These are phyloP conservation scores for Yamadazyma pseudoaaseri DNA, from an alignment of 1,139 yeast genomes.

Conservation along the genomic window DNA sequence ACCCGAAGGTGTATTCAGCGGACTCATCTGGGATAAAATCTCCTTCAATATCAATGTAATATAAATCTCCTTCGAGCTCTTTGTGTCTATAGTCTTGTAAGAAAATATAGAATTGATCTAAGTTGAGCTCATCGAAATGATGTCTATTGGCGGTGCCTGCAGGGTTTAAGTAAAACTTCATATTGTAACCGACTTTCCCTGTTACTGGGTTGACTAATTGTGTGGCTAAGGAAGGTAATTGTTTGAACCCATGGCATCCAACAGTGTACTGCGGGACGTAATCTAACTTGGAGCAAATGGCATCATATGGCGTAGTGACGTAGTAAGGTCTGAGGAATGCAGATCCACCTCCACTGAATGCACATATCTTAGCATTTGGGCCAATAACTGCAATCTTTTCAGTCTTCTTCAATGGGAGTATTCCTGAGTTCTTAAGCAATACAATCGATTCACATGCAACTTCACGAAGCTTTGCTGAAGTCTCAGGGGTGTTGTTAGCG, in stretches of 20 bases:
- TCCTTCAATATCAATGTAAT: conserved; percentile 45
- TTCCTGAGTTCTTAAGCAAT: conserved; percentile 49
- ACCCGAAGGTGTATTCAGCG: conserved; percentile 52
- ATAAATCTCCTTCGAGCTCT: conserved; percentile 21
- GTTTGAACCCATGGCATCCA: conserved; percentile 25
- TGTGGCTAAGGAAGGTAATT: conserved; percentile 28
- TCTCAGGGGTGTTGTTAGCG: conserved; percentile 40
- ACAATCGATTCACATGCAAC: conserved; percentile 53
- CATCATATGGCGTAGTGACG: conserved; percentile 30
- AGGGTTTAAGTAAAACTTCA: conserved; percentile 34
- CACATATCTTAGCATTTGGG: conserved; percentile 30
- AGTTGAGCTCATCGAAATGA: conserved; percentile 35
- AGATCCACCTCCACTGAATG: conserved; percentile 36
- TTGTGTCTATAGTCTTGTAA: conserved; percentile 46
- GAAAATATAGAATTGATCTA: conserved; percentile 35
- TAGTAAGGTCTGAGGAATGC: conserved; percentile 31
- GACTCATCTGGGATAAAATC: conserved; percentile 44
- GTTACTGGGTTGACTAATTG: conserved; percentile 21
- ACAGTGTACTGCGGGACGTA: conserved; percentile 19
- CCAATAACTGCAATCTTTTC: conserved; percentile 33
- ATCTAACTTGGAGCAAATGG: conserved; percentile 21
- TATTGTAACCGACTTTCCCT: conserved; percentile 41
- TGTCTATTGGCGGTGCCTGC: conserved; percentile 16
- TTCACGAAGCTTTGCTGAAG: conserved; percentile 40
- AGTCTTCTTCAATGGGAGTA: conserved; percentile 36